Evolutionary conservation across 768 basidiomycete genomes (phyloP), one percentile per base, ranked within the genome.

Genomic region (Inosperma sp.): DNA sequence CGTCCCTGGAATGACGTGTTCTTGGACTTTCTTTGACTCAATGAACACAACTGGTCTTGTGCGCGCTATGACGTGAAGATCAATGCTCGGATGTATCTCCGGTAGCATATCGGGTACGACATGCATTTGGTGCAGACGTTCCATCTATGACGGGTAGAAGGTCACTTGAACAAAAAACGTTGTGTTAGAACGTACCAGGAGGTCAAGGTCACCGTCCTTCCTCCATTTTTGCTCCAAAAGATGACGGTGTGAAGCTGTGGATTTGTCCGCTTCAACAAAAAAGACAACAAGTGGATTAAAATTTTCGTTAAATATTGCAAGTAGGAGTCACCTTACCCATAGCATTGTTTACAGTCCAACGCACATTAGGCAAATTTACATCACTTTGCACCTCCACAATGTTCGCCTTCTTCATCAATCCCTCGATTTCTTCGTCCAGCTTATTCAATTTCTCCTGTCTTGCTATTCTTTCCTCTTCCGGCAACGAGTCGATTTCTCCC

Each of bases 51-150:
- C 50, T 16, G 60, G 59, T 16, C 65, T 61, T 21, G 68, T 65
- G 14, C 59, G 66, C 2, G 70, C 80, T 17, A 77, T 75, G 44
- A 94, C 67, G 21, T 80, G 82, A 10, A 97, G 70, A 61, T 95
- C 90, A 30, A 91, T 60, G 14, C 81, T 79, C 0, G 92, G 91
- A 44, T 77, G 79, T 7, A 95, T 62, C 30, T 71, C 71, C 1
- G 88, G 81, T 14, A 97, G 65, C 9, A 94, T 70, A 62, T 99
- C 95, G 0, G 95, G 94, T 2, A 96, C 75, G 51, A 98, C 84
- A 43, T 84, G 71, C 91, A 96, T 92, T 69, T 93, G 89, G 58
- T 91, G 77, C 37, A 98, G 62, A 62, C 94, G 86, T 63, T 96
- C 89, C 92, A 96, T 96, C 87, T 93, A 62, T 6, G 25, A 25